Base-by-base conservation (phyloP, 2,329 filamentous ascomycete genomes). In the Gaeumannomyces tritici region DNA sequence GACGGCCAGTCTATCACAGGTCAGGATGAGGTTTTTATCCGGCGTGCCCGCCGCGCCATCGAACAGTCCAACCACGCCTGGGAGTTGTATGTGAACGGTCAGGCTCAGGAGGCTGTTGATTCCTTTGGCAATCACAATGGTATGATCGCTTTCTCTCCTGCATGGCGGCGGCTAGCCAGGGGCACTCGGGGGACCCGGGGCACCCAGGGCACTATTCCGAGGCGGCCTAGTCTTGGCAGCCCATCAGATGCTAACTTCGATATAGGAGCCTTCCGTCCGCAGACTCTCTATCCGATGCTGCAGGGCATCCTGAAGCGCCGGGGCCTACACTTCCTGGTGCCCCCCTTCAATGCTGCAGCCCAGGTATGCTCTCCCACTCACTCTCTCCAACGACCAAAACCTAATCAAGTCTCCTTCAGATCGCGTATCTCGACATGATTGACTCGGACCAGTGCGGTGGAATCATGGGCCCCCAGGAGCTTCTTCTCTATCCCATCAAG, bases 261-360 rank as follows among this genome's bases (percentile, higher is more conserved):
- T 59, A 42, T 69, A 93, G 90, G 87, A 66, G 88, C 89, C 55
- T 89, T 87, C 68, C 82, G 80, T 62, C 81, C 89, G 55, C 85
- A 90, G 71, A 84, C 88, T 63, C 83, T 97, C 60, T 91, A 89
- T 70, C 87, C 88, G 61, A 83, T 90, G 62, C 81, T 98, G 54
- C 90, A 96, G 74, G 79, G 81, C 33, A 86, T 93, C 62, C 80
- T 98, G 61, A 80, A 83, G 68, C 79, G 86, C 66, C 83, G 88
- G 65, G 81, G 82, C 2, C 78, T 96, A 63, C 83, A 90, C 64
- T 96, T 92, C 70, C 79, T 91, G 59, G 89, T 96, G 57, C 89
- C 93, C 15, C 93, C 93, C 1, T 96, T 91, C 78, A 92, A 89
- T 73, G 91, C 93, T 51, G 88, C 89, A 69, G 90, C 91, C 63